Percentiles rank a stretch among this genome's conserved stretches.
phyloP scores from a whole-genome alignment of 192 early-diverging fungal genomes.

The Podila minutissima region DNA sequence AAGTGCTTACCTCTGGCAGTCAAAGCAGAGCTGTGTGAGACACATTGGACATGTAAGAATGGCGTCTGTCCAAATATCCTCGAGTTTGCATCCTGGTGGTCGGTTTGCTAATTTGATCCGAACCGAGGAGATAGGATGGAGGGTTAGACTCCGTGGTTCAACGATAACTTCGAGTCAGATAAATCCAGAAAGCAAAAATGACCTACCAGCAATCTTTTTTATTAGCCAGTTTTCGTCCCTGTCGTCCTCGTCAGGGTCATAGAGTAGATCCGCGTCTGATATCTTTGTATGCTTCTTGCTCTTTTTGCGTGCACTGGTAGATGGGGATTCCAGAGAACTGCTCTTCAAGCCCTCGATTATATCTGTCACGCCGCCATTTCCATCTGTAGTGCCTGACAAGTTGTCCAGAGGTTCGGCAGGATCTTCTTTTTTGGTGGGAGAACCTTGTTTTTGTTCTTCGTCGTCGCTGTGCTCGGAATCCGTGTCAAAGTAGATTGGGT shows the following conservation, averaged over 20 bases:
- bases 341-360: constrained; percentile 12
- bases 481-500: constrained; percentile 64
- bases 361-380: background rate
- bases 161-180: no score
- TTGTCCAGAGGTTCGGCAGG: no score
- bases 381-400: background rate
- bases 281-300: constrained; percentile 20
- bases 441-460: constrained; percentile 6
- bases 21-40: constrained; percentile 65
- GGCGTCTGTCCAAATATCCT: constrained; percentile 61
- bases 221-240: constrained; percentile 63
- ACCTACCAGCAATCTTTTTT: constrained; percentile 60
- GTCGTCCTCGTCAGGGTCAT: constrained; percentile 65
- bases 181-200: background rate
- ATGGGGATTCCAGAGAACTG: background rate
- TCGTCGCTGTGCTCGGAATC: constrained; percentile 40
- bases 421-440: background rate
- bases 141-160: no score
- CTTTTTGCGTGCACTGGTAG: constrained; percentile 14
- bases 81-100: constrained; percentile 9
- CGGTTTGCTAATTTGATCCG: constrained; percentile 31
- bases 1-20: constrained; percentile 63
- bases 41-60: constrained; percentile 72
- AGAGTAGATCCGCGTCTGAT: constrained; percentile 63
- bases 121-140: no score